phyloP scores from a whole-genome alignment of 768 basidiomycete genomes.

The Tremella yokohamensis region DNA sequence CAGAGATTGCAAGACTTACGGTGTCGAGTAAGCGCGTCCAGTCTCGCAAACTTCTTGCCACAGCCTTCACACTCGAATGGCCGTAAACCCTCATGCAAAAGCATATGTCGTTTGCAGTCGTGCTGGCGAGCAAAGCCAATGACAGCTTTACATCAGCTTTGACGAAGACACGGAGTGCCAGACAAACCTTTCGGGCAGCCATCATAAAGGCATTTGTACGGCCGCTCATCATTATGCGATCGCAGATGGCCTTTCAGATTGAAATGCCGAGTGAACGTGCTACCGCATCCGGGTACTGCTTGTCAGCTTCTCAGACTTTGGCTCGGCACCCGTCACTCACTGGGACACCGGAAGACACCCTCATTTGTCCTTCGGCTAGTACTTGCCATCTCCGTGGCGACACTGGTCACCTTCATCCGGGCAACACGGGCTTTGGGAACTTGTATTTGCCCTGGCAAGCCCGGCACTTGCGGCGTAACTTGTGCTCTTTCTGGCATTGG shows the following conservation, averaged over 20 bases:
- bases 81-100: constrained; percentile 84
- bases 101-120: constrained; percentile 94
- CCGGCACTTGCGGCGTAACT: constrained; percentile 23
- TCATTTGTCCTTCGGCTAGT: constrained; percentile 81
- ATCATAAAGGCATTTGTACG: constrained; percentile 91
- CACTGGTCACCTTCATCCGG: constrained; percentile 85
- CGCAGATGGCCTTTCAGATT: constrained; percentile 94
- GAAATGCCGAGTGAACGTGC: constrained; percentile 86
- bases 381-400: constrained; percentile 80
- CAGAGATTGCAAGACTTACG: constrained; percentile 57
- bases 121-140: constrained; percentile 84
- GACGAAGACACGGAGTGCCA: background rate
- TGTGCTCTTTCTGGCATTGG: constrained; percentile 31
- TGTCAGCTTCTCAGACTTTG: background rate
- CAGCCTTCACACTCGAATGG: constrained; percentile 93
- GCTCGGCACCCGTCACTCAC: constrained; percentile 21
- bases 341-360: constrained; percentile 74
- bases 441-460: constrained; percentile 24
- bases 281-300: constrained; percentile 76
- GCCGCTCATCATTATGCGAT: constrained; percentile 89
- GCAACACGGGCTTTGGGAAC: constrained; percentile 50
- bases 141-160: constrained; percentile 12
- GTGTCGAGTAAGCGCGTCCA: constrained; percentile 93
- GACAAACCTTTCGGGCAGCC: constrained; percentile 70
- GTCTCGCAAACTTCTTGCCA: constrained; percentile 83